Evolutionary conservation across 1,284 basidiomycete species (phyloP), one percentile per base, ranked within the genome.

Genomic region (Moniliophthora roreri): DNA sequence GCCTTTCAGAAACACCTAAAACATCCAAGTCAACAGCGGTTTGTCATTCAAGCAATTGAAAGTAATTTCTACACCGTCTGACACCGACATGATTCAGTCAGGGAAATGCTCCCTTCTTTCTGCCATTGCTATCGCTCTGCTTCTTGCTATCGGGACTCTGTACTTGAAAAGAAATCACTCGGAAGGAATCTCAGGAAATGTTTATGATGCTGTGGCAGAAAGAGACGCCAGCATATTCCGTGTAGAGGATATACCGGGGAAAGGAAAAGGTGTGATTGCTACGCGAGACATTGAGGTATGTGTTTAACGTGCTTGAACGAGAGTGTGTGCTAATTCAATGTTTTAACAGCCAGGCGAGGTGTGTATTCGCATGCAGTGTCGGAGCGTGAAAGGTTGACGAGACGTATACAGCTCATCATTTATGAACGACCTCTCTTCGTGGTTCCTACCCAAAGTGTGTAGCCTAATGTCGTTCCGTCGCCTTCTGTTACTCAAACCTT

Each of bases 351-450:
- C 7, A 20, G 36, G 36, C 32, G 36, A 36, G 23, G 36, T 48
- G n/a, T 20, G 36, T n/a, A 26, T 13, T 24, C 21, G 24, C 28
- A 16, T 44, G 41, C 21, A 47, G 26, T 11, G 9, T 20, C 45
- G 21, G 39, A 10, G 28, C 11, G 9, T 18, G 23, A 26, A 13
- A n/a, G 16, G 13, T 24, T 45, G 36, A 34, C 21, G 10, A 34
- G 23, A 32, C 23, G 48, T 41, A 82, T 81, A 47, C 82, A 85
- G 59, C 64, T 79, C 0, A 60, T 85, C 9, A 69, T 84, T 9
- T 74, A 69, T 37, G 83, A 86, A 62, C 66, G 67, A 48, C 82
- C 84, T 4, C 63, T 84, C 2, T 78, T 87, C 58, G 58, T 74
- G 6, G 74, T 85, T 4, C 80, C 82, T 2, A 64, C 58, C 46